Percentiles rank a stretch among this genome's conserved stretches.
These are phyloP conservation scores for Fusarium camptoceras DNA, from an alignment of 2,329 filamentous ascomycete genomes.

Conservation along the genomic window DNA sequence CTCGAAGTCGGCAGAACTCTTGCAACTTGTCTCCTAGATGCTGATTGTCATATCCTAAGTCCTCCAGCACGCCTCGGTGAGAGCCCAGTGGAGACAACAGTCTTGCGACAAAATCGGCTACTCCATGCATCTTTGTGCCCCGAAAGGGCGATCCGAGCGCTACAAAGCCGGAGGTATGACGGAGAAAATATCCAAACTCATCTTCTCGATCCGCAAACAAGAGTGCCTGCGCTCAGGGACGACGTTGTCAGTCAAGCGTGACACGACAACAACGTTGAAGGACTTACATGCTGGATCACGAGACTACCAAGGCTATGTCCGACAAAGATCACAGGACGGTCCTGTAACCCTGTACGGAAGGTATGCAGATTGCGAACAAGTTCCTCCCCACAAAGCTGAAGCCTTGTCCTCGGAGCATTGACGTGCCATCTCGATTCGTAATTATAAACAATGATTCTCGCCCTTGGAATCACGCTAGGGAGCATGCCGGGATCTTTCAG, in stretches of 20 bases:
- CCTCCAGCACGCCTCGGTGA: background rate
- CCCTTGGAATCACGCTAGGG: background rate
- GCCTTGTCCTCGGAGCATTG: background rate
- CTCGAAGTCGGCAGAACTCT: background rate
- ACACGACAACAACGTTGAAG: too few relatives aligned
- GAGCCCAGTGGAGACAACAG: background rate
- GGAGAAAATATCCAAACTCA: background rate
- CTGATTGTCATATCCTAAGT: background rate
- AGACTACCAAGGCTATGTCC: background rate
- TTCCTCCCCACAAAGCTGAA: background rate
- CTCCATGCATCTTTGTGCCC: background rate
- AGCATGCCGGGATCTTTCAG: background rate
- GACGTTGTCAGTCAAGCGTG: too few relatives aligned
- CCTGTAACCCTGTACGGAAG: background rate
- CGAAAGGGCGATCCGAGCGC: background rate
- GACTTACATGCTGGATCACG: background rate
- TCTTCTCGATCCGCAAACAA: background rate
- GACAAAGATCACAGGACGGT: background rate
- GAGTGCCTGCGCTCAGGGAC: background rate
- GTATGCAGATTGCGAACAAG: background rate
- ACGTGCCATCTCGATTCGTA: background rate
- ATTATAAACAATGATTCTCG: background rate
- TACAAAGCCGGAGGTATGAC: background rate
- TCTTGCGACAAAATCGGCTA: background rate
- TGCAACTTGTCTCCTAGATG: background rate